Evolutionary conservation across 176 grass and related monocot species (phyloP), one percentile per base, ranked within the genome.

Genomic region (Triticum turgidum): DNA sequence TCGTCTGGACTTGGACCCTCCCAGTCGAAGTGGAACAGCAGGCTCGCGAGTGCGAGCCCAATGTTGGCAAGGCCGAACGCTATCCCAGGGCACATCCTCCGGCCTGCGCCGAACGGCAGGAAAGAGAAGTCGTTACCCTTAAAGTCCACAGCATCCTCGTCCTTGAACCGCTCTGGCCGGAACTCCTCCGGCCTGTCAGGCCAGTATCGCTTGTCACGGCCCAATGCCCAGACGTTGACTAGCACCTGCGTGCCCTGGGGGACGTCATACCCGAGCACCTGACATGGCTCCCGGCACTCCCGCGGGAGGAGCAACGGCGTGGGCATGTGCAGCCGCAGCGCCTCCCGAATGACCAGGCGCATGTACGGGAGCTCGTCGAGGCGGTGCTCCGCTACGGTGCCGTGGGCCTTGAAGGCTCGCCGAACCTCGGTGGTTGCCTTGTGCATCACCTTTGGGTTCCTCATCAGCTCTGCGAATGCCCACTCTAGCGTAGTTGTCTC

Each of bases 11-110:
- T 41, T 80, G 82, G 76, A 15, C 10, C 82, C 67, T 80, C 67
- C 89, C 85, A 87, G 62, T 91, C 85, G 29, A 91, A 91, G 80
- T 91, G 81, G 27, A 84, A 80, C 4, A 91, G 75, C 22, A 91
- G 34, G 45, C 80, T 35, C 0, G 84, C 89, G 17, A 90, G 79
- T 29, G 84, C 73, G 54, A 90, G 74, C 84, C 87, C 89, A 3
- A 87, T 65, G 9, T 86, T 87, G 18, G 88, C 79, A 2, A 90
- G 72, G 20, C 83, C 88, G 25, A 90, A 90, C 14, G 21, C 1
- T 84, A 47, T 47, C 3, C 11, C 44, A 0, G 44, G 44, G 44
- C 44, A 47, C 44, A 47, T 47, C 44, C 44, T 39, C 11, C 89
- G 72, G 2, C 89, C 84, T 4, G 84, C 89, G 5, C 89, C 80